Evolutionary conservation across 495 filamentous ascomycete species (phyloP).

Genomic region (Penicillium daleae): DNA sequence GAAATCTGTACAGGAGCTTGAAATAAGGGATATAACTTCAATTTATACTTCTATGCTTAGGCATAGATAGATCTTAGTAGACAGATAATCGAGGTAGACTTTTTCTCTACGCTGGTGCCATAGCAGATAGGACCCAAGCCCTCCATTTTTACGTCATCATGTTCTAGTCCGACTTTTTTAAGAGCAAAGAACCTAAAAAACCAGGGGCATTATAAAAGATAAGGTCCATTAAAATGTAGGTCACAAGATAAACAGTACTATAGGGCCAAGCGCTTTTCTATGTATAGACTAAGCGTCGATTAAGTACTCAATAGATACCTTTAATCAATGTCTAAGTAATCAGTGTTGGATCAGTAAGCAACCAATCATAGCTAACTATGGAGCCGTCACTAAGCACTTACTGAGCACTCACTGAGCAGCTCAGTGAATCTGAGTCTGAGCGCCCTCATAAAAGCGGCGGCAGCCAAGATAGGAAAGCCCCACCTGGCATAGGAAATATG

Average conservation of each 20-base stretch:
- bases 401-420: conserved; percentile 1
- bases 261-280: too few species aligned
- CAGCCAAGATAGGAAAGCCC: conserved; percentile 20
- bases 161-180: too few species aligned
- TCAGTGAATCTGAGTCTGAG: conserved; percentile 25
- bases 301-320: not conserved
- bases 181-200: too few species aligned
- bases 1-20: conserved; percentile 26
- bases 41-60: conserved; percentile 11
- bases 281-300: not conserved
- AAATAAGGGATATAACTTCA: conserved; percentile 10
- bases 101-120: conserved; percentile 11
- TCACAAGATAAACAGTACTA: not conserved
- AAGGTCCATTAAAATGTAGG: too few species aligned
- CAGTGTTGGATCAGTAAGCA: conserved; percentile 15
- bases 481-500: conserved; percentile 8
- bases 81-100: not conserved
- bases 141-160: too few species aligned
- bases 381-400: conserved; percentile 12
- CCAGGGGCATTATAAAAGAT: too few species aligned
- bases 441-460: conserved; percentile 30
- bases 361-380: conserved; percentile 3
- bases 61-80: conserved; percentile 6
- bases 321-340: too few species aligned
- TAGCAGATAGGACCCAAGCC: not conserved